Percentiles rank a stretch among this genome's conserved stretches.
Conservation (phyloP, 306 rosid species). For the Cicer judaicum region DNA sequence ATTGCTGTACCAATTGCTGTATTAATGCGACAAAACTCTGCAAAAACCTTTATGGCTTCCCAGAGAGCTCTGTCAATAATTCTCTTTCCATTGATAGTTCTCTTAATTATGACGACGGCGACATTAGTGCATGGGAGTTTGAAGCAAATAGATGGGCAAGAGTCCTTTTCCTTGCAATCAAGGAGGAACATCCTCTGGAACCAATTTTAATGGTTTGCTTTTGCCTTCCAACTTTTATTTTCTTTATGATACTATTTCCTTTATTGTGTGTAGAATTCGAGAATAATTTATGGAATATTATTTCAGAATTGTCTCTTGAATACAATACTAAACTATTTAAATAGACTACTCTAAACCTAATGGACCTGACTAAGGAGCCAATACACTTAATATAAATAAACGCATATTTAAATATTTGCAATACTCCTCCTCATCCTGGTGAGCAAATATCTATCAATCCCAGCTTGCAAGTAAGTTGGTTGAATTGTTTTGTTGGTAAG, state of each 20-base stretch:
- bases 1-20: constrained; percentile 60
- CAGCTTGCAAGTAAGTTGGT: too few species aligned
- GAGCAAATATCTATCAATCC: too few species aligned
- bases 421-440: too few species aligned
- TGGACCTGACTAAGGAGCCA: too few species aligned
- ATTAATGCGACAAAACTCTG: constrained; percentile 56
- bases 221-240: constrained; percentile 38
- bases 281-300: too few species aligned
- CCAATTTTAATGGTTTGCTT: constrained; percentile 68
- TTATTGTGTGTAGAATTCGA: too few species aligned
- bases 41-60: constrained; percentile 70
- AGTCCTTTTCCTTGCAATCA: constrained; percentile 73
- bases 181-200: constrained; percentile 62
- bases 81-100: constrained; percentile 45
- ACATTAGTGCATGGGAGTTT: constrained; percentile 80
- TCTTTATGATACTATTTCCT: neutral
- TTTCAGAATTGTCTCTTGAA: too few species aligned
- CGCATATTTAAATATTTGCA: too few species aligned
- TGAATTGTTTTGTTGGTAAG: too few species aligned
- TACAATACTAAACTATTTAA: too few species aligned
- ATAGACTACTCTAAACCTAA: too few species aligned
- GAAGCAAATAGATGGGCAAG: constrained; percentile 92
- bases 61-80: constrained; percentile 60
- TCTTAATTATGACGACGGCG: constrained; percentile 74
- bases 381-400: too few species aligned